phyloP scores from a whole-genome alignment of 2,329 filamentous ascomycete species.

The Aureobasidium sp. region DNA sequence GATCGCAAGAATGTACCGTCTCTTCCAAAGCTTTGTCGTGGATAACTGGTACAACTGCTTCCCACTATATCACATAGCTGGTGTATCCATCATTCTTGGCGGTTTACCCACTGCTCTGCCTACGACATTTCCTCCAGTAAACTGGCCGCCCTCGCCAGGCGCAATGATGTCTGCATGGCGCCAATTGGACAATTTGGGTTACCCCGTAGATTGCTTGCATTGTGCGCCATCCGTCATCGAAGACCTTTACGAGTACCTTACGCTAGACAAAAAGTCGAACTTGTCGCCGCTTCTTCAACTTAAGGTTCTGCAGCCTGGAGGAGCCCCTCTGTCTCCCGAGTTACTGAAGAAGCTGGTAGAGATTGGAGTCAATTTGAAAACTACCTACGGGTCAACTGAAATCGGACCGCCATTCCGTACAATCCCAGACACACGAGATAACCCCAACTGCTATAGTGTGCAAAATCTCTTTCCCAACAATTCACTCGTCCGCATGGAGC shows the following conservation, averaged over 20 bases:
- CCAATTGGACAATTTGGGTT: conserved; percentile 19
- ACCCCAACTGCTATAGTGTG: conserved; percentile 26
- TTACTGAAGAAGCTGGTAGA: conserved; percentile 24
- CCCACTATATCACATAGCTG: conserved; percentile 26
- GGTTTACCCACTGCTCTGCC: conserved; percentile 29
- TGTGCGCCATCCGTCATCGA: conserved; percentile 29
- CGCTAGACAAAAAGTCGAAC: conserved; percentile 21
- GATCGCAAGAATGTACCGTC: conserved; percentile 30
- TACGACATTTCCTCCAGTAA: conserved; percentile 27
- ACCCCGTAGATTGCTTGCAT: conserved; percentile 27
- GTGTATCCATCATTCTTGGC: conserved; percentile 27
- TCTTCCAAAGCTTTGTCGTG: conserved; percentile 28
- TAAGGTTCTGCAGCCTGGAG: conserved; percentile 29
- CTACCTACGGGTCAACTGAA: conserved; percentile 30
- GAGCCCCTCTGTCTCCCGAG: conserved; percentile 25
- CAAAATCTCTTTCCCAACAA: conserved; percentile 18
- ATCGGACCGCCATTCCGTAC: conserved; percentile 29
- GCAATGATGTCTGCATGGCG: conserved; percentile 21
- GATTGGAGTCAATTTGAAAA: conserved; percentile 29
- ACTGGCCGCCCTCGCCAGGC: conserved; percentile 27
- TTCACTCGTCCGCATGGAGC: conserved; percentile 24
- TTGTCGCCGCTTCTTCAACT: conserved; percentile 25
- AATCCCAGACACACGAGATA: conserved; percentile 25
- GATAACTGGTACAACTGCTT: conserved; percentile 32
- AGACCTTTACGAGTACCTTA: conserved; percentile 28